Conservation (phyloP, 352 stramenopile genomes). For the Peronospora farinosa region DNA sequence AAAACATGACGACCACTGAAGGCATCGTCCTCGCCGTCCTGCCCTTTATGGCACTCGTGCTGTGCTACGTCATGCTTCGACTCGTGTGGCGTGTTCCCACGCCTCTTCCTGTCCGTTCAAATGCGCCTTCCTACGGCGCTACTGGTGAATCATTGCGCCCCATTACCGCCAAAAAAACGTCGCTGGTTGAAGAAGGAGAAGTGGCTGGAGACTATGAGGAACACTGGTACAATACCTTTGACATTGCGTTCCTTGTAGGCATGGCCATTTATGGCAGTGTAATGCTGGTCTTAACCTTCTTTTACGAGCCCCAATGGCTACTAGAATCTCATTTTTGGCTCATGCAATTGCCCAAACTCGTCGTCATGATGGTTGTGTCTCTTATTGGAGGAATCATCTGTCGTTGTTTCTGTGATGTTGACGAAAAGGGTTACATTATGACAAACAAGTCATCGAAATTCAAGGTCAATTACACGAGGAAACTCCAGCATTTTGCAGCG, state of each 20-base stretch:
- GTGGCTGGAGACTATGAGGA: slow-evolving; percentile 54
- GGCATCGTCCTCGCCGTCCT: slow-evolving; percentile 36
- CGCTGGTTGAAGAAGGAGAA: slow-evolving; percentile 56
- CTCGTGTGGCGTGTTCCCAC: slow-evolving; percentile 53
- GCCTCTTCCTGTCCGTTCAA: slow-evolving; percentile 33
- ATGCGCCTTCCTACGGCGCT: slow-evolving; percentile 38
- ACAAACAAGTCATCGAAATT: slow-evolving; percentile 79
- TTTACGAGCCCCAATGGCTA: slow-evolving; percentile 59
- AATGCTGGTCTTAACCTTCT: slow-evolving; percentile 52
- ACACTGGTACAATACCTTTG: slow-evolving; percentile 48
- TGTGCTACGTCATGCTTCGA: slow-evolving; percentile 61
- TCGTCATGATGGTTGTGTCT: slow-evolving; percentile 69
- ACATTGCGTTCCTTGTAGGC: slow-evolving; percentile 53
- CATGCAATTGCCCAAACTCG: slow-evolving; percentile 60
- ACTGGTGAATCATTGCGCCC: slow-evolving; percentile 34
- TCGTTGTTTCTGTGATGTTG: slow-evolving; percentile 71
- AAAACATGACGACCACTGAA: slow-evolving; percentile 37
- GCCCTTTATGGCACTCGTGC: slow-evolving; percentile 38
- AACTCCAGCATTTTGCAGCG: slow-evolving; percentile 77
- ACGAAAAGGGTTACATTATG: slow-evolving; percentile 81
- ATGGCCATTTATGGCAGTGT: slow-evolving; percentile 45
- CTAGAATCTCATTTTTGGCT: slow-evolving; percentile 51
- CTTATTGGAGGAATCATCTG: slow-evolving; percentile 68
- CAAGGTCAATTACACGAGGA: slow-evolving; percentile 87
- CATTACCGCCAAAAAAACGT: slow-evolving; percentile 42